Base-by-base conservation (phyloP, 805 yeast genomes). In the Brettanomyces sp. region DNA sequence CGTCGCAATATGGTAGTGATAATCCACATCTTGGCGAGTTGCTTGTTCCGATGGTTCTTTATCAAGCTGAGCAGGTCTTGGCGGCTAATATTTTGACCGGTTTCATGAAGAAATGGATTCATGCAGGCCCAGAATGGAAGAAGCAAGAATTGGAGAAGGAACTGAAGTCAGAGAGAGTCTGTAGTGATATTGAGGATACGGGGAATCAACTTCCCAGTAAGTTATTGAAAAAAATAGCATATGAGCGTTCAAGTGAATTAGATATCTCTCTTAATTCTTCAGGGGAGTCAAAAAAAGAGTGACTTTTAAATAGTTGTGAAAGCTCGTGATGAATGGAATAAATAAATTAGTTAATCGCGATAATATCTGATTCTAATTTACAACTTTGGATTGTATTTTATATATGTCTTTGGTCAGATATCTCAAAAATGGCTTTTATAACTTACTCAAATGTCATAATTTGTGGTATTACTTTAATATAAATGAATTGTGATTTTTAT, bases 41-140 rank as follows among this genome's bases (percentile, higher is more conserved):
- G 37, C 66, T 89, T 38, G 89, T 86, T 14, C 91, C 96, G 0
- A 70, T 89, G 57, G 96, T 89, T 6, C 67, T 89, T 45, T 89
- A 85, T 61, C 96, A 87, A 64, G 81, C 88, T 21, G 89, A 85
- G 57, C 96, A 89, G 67, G 95, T 89, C 18, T 68, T 86, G 42
- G 75, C 85, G 24, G 96, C 96, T 0, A 87, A 85, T 55, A 60
- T 85, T 5, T 66, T 87, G 50, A 84, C 84, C 9, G 72, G 73
- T 3, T 65, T 77, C 35, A 80, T 86, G 76, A 78, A 76, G 52
- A 69, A 72, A 51, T 89, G 96, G 96, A 76, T 82, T 42, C 64
- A 66, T 51, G 49, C 55, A 8, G 65, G 50, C 25, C 60, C 60
- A 7, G 56, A 54, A 33, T 51, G 44, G 32, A 42, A 44, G 36